Evolutionary conservation across 768 basidiomycete species (phyloP), one percentile per base, ranked within the genome.

Genomic region (Myochromella boudieri): DNA sequence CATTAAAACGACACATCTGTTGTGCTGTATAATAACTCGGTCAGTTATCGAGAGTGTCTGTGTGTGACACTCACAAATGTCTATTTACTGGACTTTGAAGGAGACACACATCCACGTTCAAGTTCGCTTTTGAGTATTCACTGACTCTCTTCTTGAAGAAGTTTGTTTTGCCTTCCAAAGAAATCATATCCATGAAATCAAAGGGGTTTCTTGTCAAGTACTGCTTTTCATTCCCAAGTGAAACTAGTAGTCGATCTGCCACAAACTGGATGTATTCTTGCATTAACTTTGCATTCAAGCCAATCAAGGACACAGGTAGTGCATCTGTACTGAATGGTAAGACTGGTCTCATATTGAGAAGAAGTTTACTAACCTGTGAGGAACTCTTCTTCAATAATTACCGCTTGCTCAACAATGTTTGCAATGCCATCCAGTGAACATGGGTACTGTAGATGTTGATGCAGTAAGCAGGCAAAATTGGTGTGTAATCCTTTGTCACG

Each of bases 131-230:
- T 11, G 82, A 74, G 57, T 90, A 90, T n/a, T 90, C 87, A 3
- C 90, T 92, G 3, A 97, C 95, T 1, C 94, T 80, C 69, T 95
- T 94, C 71, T 95, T 93, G 63, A 95, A 97, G 67, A 97, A 97
- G 69, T 97, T 94, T 31, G 94, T 91, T 75, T 98, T 98, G 52
- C 95, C 95, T 69, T 94, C 87, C 5, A 97, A 72, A 11, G 92
- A 95, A 37, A 95, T 95, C 80, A 93, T 82, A 56, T 95, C 91
- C 91, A 94, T 94, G 60, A 93, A 93, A 64, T 94, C 88, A 64
- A 90, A 88, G 6, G 94, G 95, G 63, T 97, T 97, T 20, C 78
- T 68, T 0, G 74, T 67, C 51, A 82, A 73, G 72, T 91, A 97
- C 39, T 81, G 60, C 62, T 93, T 94, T 21, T 82, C 73, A 56